phyloP scores from a whole-genome alignment of 768 basidiomycete genomes.

The Russula ochroleuca region DNA sequence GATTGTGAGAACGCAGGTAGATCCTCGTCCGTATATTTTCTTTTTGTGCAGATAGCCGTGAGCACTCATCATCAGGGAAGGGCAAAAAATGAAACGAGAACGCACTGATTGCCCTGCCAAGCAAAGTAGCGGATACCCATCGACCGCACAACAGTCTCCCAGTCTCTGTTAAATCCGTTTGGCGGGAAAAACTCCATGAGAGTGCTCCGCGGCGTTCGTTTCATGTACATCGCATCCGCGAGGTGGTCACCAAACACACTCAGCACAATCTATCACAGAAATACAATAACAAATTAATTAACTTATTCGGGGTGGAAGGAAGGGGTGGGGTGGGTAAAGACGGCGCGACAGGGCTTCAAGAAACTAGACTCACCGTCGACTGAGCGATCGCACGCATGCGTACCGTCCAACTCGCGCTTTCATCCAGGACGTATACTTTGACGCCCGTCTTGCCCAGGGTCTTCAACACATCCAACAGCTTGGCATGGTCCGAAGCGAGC shows the following conservation, averaged over 20 bases:
- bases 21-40: slow-evolving; percentile 19
- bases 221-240: slow-evolving; percentile 24
- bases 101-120: slow-evolving; percentile 23
- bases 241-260: slow-evolving; percentile 23
- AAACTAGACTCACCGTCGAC: slow-evolving; percentile 21
- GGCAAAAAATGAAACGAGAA: neutral
- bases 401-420: slow-evolving; percentile 20
- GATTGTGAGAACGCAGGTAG: slow-evolving; percentile 5
- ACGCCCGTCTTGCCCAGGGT: slow-evolving; percentile 38
- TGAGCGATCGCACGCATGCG: slow-evolving; percentile 25
- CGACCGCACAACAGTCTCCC: slow-evolving; percentile 21
- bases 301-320: neutral
- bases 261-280: slow-evolving; percentile 17
- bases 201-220: slow-evolving; percentile 12
- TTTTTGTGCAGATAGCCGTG: neutral
- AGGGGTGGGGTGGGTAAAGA: neutral
- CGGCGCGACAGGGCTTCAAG: neutral
- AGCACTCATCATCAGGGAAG: neutral
- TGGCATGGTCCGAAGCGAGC: slow-evolving; percentile 51
- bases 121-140: slow-evolving; percentile 27
- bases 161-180: slow-evolving; percentile 18
- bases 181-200: slow-evolving; percentile 27
- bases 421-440: slow-evolving; percentile 19
- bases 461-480: slow-evolving; percentile 54
- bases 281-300: neutral